A percentile compares a stretch with the other conserved stretches of the same genome.
Evolutionary conservation across 1,284 basidiomycete genomes (phyloP).

Genomic region (Neolentinus lepideus): DNA sequence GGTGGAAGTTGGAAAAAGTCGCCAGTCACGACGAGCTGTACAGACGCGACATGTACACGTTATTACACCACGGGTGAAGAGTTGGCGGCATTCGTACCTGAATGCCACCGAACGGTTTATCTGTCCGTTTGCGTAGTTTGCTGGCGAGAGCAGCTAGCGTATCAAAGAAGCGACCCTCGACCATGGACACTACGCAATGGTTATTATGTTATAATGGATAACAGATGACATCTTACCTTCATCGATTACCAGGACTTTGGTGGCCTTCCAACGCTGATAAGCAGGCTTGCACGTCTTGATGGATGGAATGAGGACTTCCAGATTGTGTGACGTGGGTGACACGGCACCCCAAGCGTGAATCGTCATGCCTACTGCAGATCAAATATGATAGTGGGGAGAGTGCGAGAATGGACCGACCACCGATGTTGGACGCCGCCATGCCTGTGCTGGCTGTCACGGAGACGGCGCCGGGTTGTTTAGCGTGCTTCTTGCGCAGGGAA

Average conservation of each 20-base stretch:
- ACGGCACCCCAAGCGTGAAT: conserved; percentile 34
- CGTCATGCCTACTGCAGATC: conserved; percentile 23
- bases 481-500: conserved; percentile 42
- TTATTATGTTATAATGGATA: no score
- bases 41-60: not conserved
- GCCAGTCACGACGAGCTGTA: conserved; percentile 80
- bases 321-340: conserved; percentile 25
- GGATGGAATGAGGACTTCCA: conserved; percentile 28
- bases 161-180: conserved; percentile 90
- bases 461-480: conserved; percentile 35
- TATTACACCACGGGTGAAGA: not conserved
- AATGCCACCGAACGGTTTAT: conserved; percentile 88
- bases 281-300: conserved; percentile 31
- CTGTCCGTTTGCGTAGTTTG: conserved; percentile 45
- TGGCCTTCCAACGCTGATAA: conserved; percentile 27
- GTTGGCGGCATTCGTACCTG: conserved; percentile 44
- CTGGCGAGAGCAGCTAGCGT: conserved; percentile 48
- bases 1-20: conserved; percentile 98
- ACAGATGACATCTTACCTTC: conserved; percentile 54
- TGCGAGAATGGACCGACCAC: conserved; percentile 47
- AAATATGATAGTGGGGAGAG: not conserved
- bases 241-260: conserved; percentile 85
- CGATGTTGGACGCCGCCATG: conserved; percentile 59
- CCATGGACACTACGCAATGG: conserved; percentile 79
- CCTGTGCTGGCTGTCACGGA: conserved; percentile 55